phyloP scores from a whole-genome alignment of 179 eudicot species.

The Actinidia arguta region DNA sequence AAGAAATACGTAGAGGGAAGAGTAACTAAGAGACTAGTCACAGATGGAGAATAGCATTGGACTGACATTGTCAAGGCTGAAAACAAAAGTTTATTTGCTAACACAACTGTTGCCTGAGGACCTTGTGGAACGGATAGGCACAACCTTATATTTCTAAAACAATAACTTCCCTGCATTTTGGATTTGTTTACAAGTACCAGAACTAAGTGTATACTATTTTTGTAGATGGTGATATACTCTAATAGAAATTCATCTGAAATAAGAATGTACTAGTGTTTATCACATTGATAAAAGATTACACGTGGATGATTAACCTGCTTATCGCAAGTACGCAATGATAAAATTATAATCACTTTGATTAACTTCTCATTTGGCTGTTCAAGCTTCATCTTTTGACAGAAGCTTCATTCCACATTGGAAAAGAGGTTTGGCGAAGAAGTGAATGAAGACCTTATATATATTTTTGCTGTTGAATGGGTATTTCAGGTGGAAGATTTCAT shows the following conservation, averaged over 20 bases:
- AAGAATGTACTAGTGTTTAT: not conserved
- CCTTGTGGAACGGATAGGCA: not conserved
- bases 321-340: not conserved
- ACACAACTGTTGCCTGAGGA: not conserved
- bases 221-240: not conserved
- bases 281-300: not conserved
- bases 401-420: conserved; percentile 69
- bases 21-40: not conserved
- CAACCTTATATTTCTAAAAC: not conserved
- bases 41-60: not conserved
- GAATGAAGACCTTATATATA: conserved; percentile 63
- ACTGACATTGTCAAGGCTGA: not conserved
- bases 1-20: not conserved
- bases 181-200: not conserved
- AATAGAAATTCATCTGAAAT: not conserved
- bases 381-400: conserved; percentile 48
- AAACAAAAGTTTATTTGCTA: not conserved
- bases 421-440: conserved; percentile 81
- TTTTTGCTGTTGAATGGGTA: conserved; percentile 76
- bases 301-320: not conserved
- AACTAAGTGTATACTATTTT: not conserved
- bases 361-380: conserved; percentile 16
- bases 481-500: conserved; percentile 86
- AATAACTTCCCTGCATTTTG: not conserved
- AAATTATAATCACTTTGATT: not conserved